Evolutionary conservation across 2,329 filamentous ascomycete species (phyloP).

Genomic region (Penicillium expansum): DNA sequence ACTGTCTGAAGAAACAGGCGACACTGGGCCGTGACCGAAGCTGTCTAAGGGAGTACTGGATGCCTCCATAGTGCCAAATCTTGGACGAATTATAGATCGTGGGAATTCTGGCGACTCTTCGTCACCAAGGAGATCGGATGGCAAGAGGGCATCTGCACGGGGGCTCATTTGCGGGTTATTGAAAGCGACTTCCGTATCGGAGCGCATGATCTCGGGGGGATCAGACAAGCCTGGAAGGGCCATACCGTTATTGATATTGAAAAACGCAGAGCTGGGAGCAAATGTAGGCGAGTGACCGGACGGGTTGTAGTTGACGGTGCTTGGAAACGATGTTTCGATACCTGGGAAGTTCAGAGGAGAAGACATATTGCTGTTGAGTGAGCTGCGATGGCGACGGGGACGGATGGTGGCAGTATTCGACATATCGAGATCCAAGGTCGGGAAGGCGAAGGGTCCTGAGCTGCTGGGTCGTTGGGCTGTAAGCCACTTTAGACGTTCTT

Average conservation of each 20-base stretch:
- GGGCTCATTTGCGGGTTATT: constrained; percentile 64
- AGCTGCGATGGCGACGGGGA: constrained; percentile 47
- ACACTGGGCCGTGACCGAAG: constrained; percentile 41
- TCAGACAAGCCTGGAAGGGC: constrained; percentile 48
- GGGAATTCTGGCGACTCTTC: constrained; percentile 46
- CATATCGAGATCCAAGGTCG: constrained; percentile 43
- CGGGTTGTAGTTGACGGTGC: constrained; percentile 48
- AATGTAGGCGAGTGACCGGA: constrained; percentile 54
- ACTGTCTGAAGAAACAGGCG: constrained; percentile 46
- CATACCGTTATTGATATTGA: constrained; percentile 64
- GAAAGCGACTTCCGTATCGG: constrained; percentile 55
- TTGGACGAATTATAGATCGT: constrained; percentile 27
- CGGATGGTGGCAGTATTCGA: constrained; percentile 41
- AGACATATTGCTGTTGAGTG: constrained; percentile 48
- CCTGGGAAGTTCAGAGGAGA: constrained; percentile 44
- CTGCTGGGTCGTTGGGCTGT: constrained; percentile 38
- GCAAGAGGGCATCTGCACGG: constrained; percentile 59
- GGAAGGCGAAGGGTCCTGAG: constrained; percentile 42
- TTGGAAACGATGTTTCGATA: constrained; percentile 41
- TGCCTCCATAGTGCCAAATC: constrained; percentile 32
- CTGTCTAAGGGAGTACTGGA: constrained; percentile 32
- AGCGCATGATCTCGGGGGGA: constrained; percentile 40
- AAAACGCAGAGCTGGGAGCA: constrained; percentile 52
- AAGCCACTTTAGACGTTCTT: constrained; percentile 46
- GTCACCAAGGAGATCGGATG: constrained; percentile 60